Base-by-base conservation (phyloP, 257 asterid species). In the Solanum tacnaense region DNA sequence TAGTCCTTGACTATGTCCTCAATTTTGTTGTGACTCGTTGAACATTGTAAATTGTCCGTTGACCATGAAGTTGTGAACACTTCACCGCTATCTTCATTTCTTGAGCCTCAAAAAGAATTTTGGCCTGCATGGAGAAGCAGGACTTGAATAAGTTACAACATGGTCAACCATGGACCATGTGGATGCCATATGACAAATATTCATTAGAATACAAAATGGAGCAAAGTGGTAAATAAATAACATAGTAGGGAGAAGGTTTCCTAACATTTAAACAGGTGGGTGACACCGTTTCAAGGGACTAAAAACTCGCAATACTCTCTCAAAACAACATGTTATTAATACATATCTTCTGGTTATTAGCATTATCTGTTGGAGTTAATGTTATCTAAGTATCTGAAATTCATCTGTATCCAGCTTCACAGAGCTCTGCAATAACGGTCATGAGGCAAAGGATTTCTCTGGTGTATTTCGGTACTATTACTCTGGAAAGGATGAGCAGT, bases 381-480 rank as follows among this genome's bases (percentile, higher is more conserved):
- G 32, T 38, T 39, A 56, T 7, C 25, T 20, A 11, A 27, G 67
- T 84, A 41, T 76, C 60, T 81, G 35, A 44, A 78, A 39, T 78
- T 7, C 62, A 13, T 27, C 67, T 44, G 67, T 65, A 49, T 91
- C 91, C 92, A 96, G 99, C 93, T 97, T 92, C 91, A 87, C 92
- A 36, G 90, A 92, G 90, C 95, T 97, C 29, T 95, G 98, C 89
- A 71, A 93, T 9, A 92, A 87, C 74, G 98, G 96, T 12, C 93
- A 92, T 38, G 98, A 78, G 56, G 88, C 91, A 27, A 87, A 93
- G 90, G 99, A 97, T 87, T 97, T 96, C 88, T 96, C 99, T 5
- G 91, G 98, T 56, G 98, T 94, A 91, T 97, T 96, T 89, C 95
- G 94, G 76, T 96, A 96, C 89, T 95, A 95, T 87, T 97, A 92